These are phyloP conservation scores for Boletus vinaceobasis DNA, from an alignment of 768 basidiomycete species.

Conservation along the genomic window DNA sequence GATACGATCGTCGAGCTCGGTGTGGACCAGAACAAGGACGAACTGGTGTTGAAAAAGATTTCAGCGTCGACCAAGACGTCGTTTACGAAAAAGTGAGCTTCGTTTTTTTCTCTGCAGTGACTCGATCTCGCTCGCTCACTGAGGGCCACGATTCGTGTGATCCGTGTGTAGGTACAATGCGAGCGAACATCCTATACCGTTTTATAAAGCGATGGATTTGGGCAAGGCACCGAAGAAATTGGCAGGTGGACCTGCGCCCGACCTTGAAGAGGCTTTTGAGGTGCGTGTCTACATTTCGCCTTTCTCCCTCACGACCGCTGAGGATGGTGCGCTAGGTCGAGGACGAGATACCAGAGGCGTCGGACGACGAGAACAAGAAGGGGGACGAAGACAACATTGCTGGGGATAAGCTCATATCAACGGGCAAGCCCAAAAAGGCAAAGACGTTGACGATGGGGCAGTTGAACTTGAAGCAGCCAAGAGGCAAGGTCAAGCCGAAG, in stretches of 20 bases:
- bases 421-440: slow-evolving; percentile 39
- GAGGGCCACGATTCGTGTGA: too few species aligned
- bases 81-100: slow-evolving; percentile 77
- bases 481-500: slow-evolving; percentile 20
- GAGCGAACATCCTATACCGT: slow-evolving; percentile 88
- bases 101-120: background rate
- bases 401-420: slow-evolving; percentile 60
- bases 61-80: slow-evolving; percentile 74
- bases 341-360: slow-evolving; percentile 42
- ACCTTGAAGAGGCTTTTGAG: slow-evolving; percentile 89
- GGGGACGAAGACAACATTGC: slow-evolving; percentile 39
- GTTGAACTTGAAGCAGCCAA: slow-evolving; percentile 14
- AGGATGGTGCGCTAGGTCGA: slow-evolving; percentile 35
- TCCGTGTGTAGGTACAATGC: slow-evolving; percentile 72
- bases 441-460: background rate
- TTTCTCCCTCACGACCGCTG: background rate
- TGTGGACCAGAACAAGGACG: slow-evolving; percentile 75
- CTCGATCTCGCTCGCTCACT: too few species aligned
- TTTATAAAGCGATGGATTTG: slow-evolving; percentile 82
- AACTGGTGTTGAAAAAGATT: slow-evolving; percentile 78
- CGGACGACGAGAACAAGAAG: slow-evolving; percentile 46
- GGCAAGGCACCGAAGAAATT: slow-evolving; percentile 82
- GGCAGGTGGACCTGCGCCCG: slow-evolving; percentile 70
- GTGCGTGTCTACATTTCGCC: slow-evolving; percentile 38
- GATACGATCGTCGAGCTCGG: slow-evolving; percentile 94